These are phyloP conservation scores for Nitzschia putrida DNA, from an alignment of 108 stramenopile species.

Conservation along the genomic window DNA sequence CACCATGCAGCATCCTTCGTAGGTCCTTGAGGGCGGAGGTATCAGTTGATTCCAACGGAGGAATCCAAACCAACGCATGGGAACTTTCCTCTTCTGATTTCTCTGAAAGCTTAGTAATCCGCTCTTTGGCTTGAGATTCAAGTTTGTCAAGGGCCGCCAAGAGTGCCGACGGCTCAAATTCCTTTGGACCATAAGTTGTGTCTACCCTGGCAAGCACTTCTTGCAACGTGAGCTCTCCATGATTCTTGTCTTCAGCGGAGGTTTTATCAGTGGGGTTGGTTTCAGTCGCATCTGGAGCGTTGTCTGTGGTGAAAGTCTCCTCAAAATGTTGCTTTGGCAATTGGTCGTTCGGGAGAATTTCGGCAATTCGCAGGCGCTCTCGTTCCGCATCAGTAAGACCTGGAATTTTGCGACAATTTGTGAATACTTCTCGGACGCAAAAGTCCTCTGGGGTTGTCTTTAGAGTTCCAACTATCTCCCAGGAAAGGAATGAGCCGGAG, in stretches of 20 bases:
- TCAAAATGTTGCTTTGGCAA: background rate
- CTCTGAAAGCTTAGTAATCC: background rate
- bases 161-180: background rate
- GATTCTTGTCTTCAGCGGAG: background rate
- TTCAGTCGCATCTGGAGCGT: background rate
- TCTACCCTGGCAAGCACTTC: background rate
- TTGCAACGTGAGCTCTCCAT: background rate
- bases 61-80: conserved; percentile 23
- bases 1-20: conserved; percentile 37
- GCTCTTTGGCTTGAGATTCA: background rate
- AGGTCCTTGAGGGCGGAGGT: background rate
- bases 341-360: background rate
- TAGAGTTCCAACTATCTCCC: conserved; percentile 71
- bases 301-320: background rate
- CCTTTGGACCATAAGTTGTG: background rate
- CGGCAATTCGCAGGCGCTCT: conserved; percentile 7
- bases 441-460: conserved; percentile 78
- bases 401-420: conserved; percentile 9
- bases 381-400: conserved; percentile 9
- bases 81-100: background rate
- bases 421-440: conserved; percentile 74
- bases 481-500: conserved; percentile 33
- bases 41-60: conserved; percentile 18
- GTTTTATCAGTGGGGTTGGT: background rate
- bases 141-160: background rate